These are phyloP conservation scores for Stemphylium lycopersici DNA, from an alignment of 2,329 filamentous ascomycete species.

Conservation along the genomic window DNA sequence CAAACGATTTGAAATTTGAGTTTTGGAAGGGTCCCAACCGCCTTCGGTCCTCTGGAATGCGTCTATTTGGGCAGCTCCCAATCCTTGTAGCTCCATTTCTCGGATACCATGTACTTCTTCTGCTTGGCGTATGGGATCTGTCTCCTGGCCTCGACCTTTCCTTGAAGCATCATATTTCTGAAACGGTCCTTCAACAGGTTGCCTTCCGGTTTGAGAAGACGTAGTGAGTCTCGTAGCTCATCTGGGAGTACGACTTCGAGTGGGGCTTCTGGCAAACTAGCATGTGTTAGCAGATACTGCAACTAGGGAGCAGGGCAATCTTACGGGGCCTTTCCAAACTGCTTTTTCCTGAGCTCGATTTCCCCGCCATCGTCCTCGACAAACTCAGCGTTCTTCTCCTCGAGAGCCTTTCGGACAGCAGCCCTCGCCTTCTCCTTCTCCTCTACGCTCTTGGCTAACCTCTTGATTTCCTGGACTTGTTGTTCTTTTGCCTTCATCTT, in stretches of 20 bases:
- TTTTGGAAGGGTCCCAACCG: neutral
- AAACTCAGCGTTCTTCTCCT: constrained; percentile 32
- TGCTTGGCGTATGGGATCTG: constrained; percentile 82
- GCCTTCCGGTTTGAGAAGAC: constrained; percentile 80
- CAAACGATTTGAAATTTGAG: neutral
- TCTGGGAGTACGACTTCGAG: constrained; percentile 58
- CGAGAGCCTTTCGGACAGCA: constrained; percentile 31
- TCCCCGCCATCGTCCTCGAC: constrained; percentile 47
- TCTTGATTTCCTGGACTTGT: constrained; percentile 74
- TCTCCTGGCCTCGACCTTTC: constrained; percentile 84
- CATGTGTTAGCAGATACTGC: constrained; percentile 15
- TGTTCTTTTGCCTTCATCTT: constrained; percentile 74
- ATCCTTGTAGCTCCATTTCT: constrained; percentile 99
- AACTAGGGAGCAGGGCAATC: constrained; percentile 15
- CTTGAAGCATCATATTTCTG: constrained; percentile 83
- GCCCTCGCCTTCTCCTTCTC: constrained; percentile 61
- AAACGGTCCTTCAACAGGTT: constrained; percentile 93
- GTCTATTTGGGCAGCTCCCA: constrained; percentile 63
- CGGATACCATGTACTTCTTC: constrained; percentile 78
- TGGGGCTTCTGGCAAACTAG: constrained; percentile 70
- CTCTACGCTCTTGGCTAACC: constrained; percentile 68
- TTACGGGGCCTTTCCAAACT: constrained; percentile 69
- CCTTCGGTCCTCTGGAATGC: neutral
- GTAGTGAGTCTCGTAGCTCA: constrained; percentile 57
- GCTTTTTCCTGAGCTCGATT: constrained; percentile 66